phyloP scores from a whole-genome alignment of 2,329 filamentous ascomycete genomes.

The Calonectria ilicicola region DNA sequence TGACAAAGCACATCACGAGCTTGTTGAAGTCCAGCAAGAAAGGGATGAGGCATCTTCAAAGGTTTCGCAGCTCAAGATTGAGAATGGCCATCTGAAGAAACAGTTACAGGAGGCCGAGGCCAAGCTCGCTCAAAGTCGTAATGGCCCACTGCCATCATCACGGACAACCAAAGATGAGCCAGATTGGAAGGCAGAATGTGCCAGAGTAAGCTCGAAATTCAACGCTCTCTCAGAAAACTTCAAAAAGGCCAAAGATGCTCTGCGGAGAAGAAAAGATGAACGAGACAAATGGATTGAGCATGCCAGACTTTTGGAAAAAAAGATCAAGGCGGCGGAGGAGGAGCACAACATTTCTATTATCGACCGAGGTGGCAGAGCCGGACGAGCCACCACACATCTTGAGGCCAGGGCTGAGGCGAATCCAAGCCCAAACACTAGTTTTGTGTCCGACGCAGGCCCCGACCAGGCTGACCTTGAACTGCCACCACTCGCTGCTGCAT shows the following conservation, averaged over 20 bases:
- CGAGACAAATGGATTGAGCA: constrained; percentile 60
- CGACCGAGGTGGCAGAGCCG: constrained; percentile 27
- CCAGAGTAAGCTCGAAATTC: constrained; percentile 54
- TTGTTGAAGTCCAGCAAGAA: constrained; percentile 42
- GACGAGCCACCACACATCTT: constrained; percentile 22
- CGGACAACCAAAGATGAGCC: constrained; percentile 18
- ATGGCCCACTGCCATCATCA: not conserved
- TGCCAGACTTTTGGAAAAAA: constrained; percentile 56
- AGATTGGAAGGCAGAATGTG: constrained; percentile 48
- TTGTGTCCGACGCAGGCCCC: constrained; percentile 37
- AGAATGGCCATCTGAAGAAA: constrained; percentile 36
- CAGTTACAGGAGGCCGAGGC: constrained; percentile 24
- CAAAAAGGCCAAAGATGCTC: constrained; percentile 53
- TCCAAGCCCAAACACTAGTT: constrained; percentile 33
- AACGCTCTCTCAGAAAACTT: constrained; percentile 55
- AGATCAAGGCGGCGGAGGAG: constrained; percentile 57
- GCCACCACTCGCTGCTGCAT: constrained; percentile 40
- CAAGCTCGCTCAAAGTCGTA: constrained; percentile 7
- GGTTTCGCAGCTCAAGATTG: constrained; percentile 23
- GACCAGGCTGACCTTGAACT: constrained; percentile 44
- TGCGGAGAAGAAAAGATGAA: constrained; percentile 55
- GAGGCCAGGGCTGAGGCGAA: constrained; percentile 17
- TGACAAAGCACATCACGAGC: constrained; percentile 55
- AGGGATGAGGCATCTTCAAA: constrained; percentile 29
- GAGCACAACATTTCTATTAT: constrained; percentile 49